Base-by-base conservation (phyloP, 169 alveolate genomes). In the Ichthyophthirius multifiliis region DNA sequence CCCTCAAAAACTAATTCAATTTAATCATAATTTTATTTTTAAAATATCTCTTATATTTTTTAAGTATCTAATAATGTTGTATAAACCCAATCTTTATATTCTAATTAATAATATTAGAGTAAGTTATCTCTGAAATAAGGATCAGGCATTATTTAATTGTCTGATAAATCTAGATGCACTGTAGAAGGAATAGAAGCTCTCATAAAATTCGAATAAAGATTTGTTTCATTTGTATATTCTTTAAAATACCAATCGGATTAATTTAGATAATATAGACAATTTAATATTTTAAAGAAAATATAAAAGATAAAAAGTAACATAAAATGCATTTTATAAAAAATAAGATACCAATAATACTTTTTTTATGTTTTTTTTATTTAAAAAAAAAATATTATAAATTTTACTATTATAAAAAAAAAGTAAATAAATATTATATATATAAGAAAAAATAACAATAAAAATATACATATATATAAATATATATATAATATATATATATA, bases 1-100 rank as follows among this genome's bases (percentile, higher is more conserved):
- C 90, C 90, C 65, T 85, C 90, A 75, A 85, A 85, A 15, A 85
- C 86, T 45, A 85, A 30, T 46, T 80, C 74, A 65, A 55, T 27
- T 6, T 55, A 34, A 27, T 34, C 31, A 23, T 13, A 55, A 55
- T 55, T 55, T 31, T 23, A 16, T 9, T 43, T 43, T 41, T 4
- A 15, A 20, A 12, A 71, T 71, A 23, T 18, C 31, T 18, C 18
- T 5, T 39, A 44, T 18, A 71, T 4, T 16, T 13, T 18, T 35
- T 35, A 35, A 39, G 35, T 39, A 37, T 20, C 65, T 41, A 31
- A 45, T 43, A 46, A 39, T 45, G 71, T 55, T 20, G 23, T 55
- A 9, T 55, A 55, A 7, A 55, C 10, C 67, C 76, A 30, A 41
- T 45, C 67, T 76, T 43, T 18, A 18, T 41, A 32, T 63, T 76